Evolutionary conservation across 208 protist genomes (phyloP).

Genomic region (Acanthamoeba royreba): DNA sequence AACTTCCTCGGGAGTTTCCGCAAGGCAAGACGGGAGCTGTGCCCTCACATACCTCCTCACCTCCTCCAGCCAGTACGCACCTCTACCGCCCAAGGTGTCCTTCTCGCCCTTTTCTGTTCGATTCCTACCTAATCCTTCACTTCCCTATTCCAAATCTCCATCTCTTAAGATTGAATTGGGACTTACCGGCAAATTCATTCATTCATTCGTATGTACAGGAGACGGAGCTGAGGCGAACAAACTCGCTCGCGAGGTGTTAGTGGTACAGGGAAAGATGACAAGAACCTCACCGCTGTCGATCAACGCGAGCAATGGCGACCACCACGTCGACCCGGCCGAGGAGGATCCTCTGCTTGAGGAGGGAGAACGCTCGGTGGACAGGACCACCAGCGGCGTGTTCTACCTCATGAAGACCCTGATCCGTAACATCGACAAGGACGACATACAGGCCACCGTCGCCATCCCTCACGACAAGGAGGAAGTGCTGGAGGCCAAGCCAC

Average conservation of each 20-base stretch:
- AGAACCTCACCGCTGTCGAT: neutral
- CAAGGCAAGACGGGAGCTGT: no score
- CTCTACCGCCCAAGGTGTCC: no score
- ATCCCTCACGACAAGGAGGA: neutral
- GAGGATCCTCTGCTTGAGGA: neutral
- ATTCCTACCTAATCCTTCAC: no score
- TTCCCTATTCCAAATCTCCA: no score
- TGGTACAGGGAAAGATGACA: neutral
- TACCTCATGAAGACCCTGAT: neutral
- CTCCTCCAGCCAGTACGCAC: neutral
- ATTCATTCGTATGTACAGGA: no score
- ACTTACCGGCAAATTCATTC: no score
- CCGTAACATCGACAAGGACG: neutral
- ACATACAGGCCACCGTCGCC: neutral
- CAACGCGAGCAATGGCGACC: neutral
- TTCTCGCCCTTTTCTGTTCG: no score
- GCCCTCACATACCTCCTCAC: neutral
- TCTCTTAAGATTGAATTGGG: no score
- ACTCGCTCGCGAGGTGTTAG: no score
- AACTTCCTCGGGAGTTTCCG: conserved; percentile 18
- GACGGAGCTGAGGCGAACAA: no score
- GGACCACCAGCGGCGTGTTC: neutral
- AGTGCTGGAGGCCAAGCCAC: neutral
- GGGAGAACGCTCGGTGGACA: neutral
- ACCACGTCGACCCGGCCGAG: no score